Evolutionary conservation across 768 basidiomycete genomes (phyloP).

Genomic region (Multifurca ochricompacta): DNA sequence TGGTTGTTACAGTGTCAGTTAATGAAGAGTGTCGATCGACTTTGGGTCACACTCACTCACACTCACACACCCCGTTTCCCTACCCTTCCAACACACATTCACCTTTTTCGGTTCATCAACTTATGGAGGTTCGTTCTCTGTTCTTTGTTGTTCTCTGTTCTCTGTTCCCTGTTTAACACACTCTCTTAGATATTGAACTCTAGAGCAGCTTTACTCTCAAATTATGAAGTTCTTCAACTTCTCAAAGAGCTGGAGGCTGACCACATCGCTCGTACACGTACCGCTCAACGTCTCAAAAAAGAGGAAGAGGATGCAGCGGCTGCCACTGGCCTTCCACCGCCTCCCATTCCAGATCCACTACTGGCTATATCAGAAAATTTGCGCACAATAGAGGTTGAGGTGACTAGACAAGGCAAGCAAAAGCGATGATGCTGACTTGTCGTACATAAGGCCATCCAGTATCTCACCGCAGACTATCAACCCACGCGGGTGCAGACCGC

Average conservation of each 20-base stretch:
- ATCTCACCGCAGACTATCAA: conserved; percentile 70
- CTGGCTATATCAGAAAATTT: conserved; percentile 72
- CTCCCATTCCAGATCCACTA: conserved; percentile 27
- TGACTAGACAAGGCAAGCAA: too few species aligned
- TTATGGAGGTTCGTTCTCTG: conserved; percentile 9
- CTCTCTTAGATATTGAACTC: conserved; percentile 51
- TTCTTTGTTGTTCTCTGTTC: neutral
- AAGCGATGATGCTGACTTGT: neutral
- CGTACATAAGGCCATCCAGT: conserved; percentile 65
- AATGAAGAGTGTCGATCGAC: conserved; percentile 1
- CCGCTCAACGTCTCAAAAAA: conserved; percentile 67
- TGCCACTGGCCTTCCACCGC: conserved; percentile 30
- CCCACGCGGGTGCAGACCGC: conserved; percentile 60
- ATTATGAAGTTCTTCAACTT: conserved; percentile 76
- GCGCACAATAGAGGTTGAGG: conserved; percentile 81
- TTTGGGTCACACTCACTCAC: neutral
- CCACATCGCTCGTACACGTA: conserved; percentile 60
- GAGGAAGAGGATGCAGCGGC: conserved; percentile 45
- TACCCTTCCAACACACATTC: too few species aligned
- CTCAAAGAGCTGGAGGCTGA: conserved; percentile 71
- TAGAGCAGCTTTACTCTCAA: conserved; percentile 77
- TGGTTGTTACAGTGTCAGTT: neutral
- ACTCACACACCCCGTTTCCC: too few species aligned
- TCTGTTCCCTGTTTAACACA: neutral
- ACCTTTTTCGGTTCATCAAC: conserved; percentile 12